These are phyloP conservation scores for Metroxylon sagu DNA, from an alignment of 176 grass and related monocot species.

Conservation along the genomic window DNA sequence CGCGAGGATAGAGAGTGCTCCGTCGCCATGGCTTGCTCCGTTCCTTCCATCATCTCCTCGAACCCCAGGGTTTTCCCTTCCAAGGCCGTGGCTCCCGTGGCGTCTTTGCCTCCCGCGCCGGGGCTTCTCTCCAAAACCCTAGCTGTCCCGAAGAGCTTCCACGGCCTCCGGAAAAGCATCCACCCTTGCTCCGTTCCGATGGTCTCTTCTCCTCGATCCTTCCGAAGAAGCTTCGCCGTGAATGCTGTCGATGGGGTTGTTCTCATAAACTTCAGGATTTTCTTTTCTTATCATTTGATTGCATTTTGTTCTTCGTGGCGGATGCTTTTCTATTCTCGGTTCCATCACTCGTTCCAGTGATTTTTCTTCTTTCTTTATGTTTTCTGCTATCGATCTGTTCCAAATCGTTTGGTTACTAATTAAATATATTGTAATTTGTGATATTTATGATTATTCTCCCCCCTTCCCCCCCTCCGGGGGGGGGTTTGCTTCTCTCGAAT, in stretches of 20 bases:
- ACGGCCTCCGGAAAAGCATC: slow-evolving; percentile 16
- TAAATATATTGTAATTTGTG: too few relatives aligned
- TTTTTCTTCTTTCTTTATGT: too few relatives aligned
- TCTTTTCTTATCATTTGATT: too few relatives aligned
- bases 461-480: too few relatives aligned
- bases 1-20: background rate
- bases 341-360: too few relatives aligned
- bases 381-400: too few relatives aligned
- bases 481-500: background rate
- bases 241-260: slow-evolving; percentile 36
- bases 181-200: slow-evolving; percentile 19
- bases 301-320: too few relatives aligned
- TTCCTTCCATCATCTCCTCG: slow-evolving; percentile 35
- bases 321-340: too few relatives aligned
- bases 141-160: slow-evolving; percentile 19
- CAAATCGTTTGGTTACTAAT: too few relatives aligned
- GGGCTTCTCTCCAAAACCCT: slow-evolving; percentile 4
- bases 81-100: slow-evolving; percentile 13
- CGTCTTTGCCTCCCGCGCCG: background rate
- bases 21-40: slow-evolving; percentile 32
- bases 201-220: slow-evolving; percentile 29
- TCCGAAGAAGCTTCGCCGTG: slow-evolving; percentile 35
- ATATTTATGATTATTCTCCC: too few relatives aligned
- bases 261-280: background rate
- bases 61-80: slow-evolving; percentile 5